Percentiles rank a stretch among this genome's conserved stretches.
These are phyloP conservation scores for Brassica juncea DNA, from an alignment of 345 rosid genomes.

Conservation along the genomic window DNA sequence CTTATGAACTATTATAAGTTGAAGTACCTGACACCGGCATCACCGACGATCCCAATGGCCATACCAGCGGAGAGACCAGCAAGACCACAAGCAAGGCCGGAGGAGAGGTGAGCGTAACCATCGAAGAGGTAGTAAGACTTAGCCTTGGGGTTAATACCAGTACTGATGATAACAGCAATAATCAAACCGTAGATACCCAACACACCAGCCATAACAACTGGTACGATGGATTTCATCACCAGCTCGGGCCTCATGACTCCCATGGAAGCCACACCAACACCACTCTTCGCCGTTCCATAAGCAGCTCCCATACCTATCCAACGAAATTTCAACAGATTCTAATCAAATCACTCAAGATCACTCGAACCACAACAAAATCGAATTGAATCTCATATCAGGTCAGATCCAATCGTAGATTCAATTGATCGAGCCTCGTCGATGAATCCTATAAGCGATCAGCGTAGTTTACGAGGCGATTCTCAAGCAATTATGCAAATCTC, in stretches of 20 bases:
- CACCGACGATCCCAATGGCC: constrained; percentile 47
- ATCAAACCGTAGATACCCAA: constrained; percentile 47
- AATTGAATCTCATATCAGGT: background rate
- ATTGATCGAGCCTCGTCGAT: constrained; percentile 2
- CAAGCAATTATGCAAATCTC: background rate
- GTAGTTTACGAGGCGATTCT: background rate
- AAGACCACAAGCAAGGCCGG: constrained; percentile 48
- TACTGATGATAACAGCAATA: constrained; percentile 47
- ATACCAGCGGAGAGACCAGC: constrained; percentile 50
- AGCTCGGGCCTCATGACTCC: constrained; percentile 47
- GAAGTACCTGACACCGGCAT: constrained; percentile 44
- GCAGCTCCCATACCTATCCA: constrained; percentile 47
- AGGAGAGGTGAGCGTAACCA: constrained; percentile 44
- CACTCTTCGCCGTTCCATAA: constrained; percentile 47
- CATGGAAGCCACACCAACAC: constrained; percentile 48
- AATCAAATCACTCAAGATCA: background rate
- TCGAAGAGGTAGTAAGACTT: constrained; percentile 47
- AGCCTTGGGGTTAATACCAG: constrained; percentile 48
- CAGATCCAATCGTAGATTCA: background rate
- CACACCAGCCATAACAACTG: constrained; percentile 47
- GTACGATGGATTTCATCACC: constrained; percentile 46
- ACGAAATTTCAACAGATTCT: background rate
- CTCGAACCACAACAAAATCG: background rate
- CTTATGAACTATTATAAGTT: background rate
- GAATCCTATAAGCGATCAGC: constrained; percentile 5